Conservation (phyloP, 345 rosid species). For the Eucalyptus albens region DNA sequence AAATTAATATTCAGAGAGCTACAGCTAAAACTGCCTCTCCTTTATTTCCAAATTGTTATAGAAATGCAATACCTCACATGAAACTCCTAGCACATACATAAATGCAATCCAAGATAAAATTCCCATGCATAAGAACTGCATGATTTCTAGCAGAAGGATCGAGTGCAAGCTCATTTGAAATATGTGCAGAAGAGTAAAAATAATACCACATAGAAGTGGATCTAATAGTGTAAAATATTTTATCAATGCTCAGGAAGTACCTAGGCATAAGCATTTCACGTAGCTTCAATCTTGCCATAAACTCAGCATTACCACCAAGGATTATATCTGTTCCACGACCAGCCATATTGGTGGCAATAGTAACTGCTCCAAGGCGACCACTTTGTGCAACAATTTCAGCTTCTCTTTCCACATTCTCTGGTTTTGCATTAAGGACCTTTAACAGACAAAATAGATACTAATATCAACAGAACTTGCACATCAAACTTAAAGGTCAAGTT, state of each 20-base stretch:
- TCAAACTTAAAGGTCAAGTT: neutral
- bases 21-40: neutral
- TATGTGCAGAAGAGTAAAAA: neutral
- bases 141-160: neutral
- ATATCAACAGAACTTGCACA: neutral
- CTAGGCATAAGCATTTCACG: conserved; percentile 99
- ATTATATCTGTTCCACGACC: conserved; percentile 99
- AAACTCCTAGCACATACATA: neutral
- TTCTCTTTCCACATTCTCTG: conserved; percentile 99
- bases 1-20: neutral
- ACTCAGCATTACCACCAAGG: conserved; percentile 96
- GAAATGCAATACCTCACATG: neutral
- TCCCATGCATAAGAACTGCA: neutral
- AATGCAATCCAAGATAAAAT: neutral
- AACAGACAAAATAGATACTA: neutral
- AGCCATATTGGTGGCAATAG: conserved; percentile 98
- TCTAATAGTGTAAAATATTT: neutral
- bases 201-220: neutral
- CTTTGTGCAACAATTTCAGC: conserved; percentile 99
- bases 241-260: conserved; percentile 17
- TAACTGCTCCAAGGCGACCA: conserved; percentile 94
- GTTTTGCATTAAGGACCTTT: conserved; percentile 97
- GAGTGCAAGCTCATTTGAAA: neutral
- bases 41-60: neutral
- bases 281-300: conserved; percentile 95